Base-by-base conservation (phyloP, 805 yeast species). In the Candida multigemmis region DNA sequence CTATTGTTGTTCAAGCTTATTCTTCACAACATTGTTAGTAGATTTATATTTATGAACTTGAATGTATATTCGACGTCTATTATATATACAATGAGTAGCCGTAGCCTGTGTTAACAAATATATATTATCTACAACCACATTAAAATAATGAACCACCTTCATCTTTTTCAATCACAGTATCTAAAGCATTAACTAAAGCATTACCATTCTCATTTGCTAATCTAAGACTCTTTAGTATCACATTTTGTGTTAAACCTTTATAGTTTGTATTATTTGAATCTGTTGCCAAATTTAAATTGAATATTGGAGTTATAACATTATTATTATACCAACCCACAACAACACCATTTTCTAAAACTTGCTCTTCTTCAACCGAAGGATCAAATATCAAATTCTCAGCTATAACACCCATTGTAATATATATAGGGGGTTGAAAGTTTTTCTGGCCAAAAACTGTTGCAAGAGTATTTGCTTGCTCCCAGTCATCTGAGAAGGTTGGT, bases 1-100 rank as follows among this genome's bases (percentile, higher is more conserved):
- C 96, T 0, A 86, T 87, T 12, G 73, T 87, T 27, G 95, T 86
- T 5, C 94, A 87, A 52, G 91, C 96, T 0, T 87, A 89, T 43
- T 75, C 93, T 1, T 48, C 66, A 12, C 83, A 77, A 42, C 78
- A 77, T 41, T 74, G 79, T 45, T 69, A 35, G 34, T 15, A 8
- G 14, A 12, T 7, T 17, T 17, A 17, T 17, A 12, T 22, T 10
- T 6, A 12, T 7, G 20, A 33, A 9, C 24, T 34, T 7, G 10
- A 6, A 16, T 12, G 23, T 18, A 10, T 12, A 21, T 12, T 18
- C 18, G 5, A 6, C n/a, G 19, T 18, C 19, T 18, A 8, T 8
- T 18, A 8, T n/a, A 21, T 9, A 10, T 21, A 21, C 12, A n/a
- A 7, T 21, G 8, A 21, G 7, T 8, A n/a, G 8, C 9, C 7